These are phyloP conservation scores for Purshia tridentata DNA, from an alignment of 306 rosid species.

Conservation along the genomic window DNA sequence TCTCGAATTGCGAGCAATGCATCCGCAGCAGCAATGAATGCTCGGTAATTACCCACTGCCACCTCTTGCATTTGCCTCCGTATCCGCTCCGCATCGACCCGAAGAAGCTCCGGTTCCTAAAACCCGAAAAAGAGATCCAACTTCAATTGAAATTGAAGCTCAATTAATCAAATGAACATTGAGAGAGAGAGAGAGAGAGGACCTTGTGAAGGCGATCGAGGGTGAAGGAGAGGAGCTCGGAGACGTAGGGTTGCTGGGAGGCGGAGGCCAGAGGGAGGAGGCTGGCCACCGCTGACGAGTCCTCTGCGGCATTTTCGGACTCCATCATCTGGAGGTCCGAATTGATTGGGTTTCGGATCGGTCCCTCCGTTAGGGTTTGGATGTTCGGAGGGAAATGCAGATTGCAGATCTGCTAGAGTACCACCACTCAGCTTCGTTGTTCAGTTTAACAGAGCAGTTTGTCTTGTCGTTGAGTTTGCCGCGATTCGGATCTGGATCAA, in stretches of 20 bases:
- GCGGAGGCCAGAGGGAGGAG: conserved; percentile 81
- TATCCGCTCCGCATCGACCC: conserved; percentile 96
- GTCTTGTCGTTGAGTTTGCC: conserved; percentile 14
- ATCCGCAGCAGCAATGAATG: conserved; percentile 87
- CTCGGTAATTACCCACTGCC: conserved; percentile 85
- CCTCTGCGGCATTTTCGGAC: conserved; percentile 46
- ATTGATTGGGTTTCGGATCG: conserved; percentile 20
- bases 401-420: conserved; percentile 28
- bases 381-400: conserved; percentile 22
- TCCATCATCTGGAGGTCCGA: conserved; percentile 49
- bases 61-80: conserved; percentile 99
- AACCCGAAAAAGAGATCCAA: background rate
- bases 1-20: conserved; percentile 84
- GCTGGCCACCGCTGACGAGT: conserved; percentile 34
- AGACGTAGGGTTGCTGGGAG: conserved; percentile 90
- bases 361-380: conserved; percentile 5
- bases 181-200: background rate
- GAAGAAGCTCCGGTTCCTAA: conserved; percentile 96
- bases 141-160: background rate
- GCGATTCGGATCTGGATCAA: conserved; percentile 26
- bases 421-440: conserved; percentile 2
- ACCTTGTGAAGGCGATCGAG: conserved; percentile 98
- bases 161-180: background rate
- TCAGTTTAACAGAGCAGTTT: background rate
- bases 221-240: conserved; percentile 94